Percentiles rank a stretch among this genome's conserved stretches.
Evolutionary conservation across 441 rosid genomes (phyloP).

Genomic region (Adansonia rubrostipa): DNA sequence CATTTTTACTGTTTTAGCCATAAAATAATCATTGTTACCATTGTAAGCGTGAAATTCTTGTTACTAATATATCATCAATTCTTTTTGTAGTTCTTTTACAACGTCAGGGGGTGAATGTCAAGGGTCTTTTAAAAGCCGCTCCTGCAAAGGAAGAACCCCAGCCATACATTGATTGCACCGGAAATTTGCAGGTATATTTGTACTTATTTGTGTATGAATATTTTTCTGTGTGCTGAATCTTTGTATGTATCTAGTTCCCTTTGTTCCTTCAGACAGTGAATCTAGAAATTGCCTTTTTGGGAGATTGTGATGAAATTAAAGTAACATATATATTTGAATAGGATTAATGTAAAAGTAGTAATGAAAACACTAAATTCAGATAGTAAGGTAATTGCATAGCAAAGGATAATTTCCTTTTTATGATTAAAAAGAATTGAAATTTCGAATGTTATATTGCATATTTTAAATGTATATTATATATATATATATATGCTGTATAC

Average conservation of each 20-base stretch:
- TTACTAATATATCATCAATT: conserved; percentile 25
- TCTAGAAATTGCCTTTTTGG: neutral
- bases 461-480: too few species aligned
- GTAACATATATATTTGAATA: neutral
- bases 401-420: neutral
- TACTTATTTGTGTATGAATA: neutral
- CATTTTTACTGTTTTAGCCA: conserved; percentile 6
- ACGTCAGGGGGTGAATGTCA: conserved; percentile 92
- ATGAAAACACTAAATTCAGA: neutral
- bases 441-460: too few species aligned
- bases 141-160: conserved; percentile 84
- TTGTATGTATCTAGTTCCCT: neutral
- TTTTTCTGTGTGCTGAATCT: neutral
- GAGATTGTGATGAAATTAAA: neutral
- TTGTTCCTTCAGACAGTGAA: neutral
- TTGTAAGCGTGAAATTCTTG: conserved; percentile 26
- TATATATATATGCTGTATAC: too few species aligned
- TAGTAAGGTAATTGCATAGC: neutral
- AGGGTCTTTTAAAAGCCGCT: conserved; percentile 80
- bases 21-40: conserved; percentile 17
- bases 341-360: neutral
- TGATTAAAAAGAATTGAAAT: too few species aligned
- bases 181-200: conserved; percentile 75
- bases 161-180: conserved; percentile 87
- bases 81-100: conserved; percentile 71